Percentiles rank a stretch among this genome's conserved stretches.
phyloP scores from a whole-genome alignment of 2,329 filamentous ascomycete species.

The Arthrobotrys sinensis region DNA sequence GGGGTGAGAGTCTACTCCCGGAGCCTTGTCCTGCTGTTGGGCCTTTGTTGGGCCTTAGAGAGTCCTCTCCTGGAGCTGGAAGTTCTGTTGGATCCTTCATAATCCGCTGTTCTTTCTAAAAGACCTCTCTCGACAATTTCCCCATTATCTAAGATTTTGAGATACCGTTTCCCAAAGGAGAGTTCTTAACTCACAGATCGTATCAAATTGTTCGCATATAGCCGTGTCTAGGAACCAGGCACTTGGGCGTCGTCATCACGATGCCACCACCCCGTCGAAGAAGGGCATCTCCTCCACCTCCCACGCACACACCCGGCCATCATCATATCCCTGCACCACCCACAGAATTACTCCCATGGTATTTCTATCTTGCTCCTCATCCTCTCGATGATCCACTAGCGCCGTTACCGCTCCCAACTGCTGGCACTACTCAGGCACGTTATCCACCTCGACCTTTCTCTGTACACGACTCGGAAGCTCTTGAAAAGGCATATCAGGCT shows the following conservation, averaged over 20 bases:
- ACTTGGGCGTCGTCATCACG: not conserved
- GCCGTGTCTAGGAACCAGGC: not conserved
- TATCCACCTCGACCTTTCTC: slow-evolving; percentile 83
- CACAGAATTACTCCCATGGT: slow-evolving; percentile 78
- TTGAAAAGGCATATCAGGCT: slow-evolving; percentile 83
- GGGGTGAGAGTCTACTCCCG: not conserved
- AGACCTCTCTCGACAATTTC: not conserved
- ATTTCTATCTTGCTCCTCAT: slow-evolving; percentile 86
- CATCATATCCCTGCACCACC: slow-evolving; percentile 61
- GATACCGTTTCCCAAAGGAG: not conserved
- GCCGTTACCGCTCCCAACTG: slow-evolving; percentile 72
- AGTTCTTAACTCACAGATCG: not conserved
- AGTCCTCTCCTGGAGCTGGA: not conserved
- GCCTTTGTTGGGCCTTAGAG: slow-evolving; percentile 2
- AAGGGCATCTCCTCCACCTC: slow-evolving; percentile 52
- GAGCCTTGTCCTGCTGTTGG: not conserved
- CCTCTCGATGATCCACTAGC: slow-evolving; percentile 92
- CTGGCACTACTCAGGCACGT: slow-evolving; percentile 72
- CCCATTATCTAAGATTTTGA: too few relatives aligned
- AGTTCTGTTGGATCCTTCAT: slow-evolving; percentile 14
- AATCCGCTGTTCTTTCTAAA: not conserved
- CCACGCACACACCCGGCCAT: slow-evolving; percentile 58
- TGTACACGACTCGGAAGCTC: slow-evolving; percentile 80
- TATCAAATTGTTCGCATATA: not conserved
- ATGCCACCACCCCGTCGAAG: slow-evolving; percentile 53